Percentiles rank a stretch among this genome's conserved stretches.
These are phyloP conservation scores for Cylindricascospora bacillispora DNA, from an alignment of 1,139 yeast species.

Conservation along the genomic window DNA sequence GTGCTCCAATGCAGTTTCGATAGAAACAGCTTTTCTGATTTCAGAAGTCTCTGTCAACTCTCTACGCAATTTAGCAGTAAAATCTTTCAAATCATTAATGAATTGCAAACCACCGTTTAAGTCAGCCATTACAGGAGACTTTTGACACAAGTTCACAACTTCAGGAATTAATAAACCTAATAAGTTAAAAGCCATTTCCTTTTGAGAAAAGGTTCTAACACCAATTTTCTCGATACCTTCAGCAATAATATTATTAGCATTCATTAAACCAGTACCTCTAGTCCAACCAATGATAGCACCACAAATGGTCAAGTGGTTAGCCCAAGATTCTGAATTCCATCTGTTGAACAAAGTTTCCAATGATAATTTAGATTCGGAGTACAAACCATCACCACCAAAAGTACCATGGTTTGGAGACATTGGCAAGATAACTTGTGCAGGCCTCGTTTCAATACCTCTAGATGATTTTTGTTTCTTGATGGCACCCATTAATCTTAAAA, in stretches of 20 bases:
- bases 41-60: constrained; percentile 80
- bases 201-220: constrained; percentile 95
- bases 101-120: constrained; percentile 97
- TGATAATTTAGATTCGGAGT: constrained; percentile 92
- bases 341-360: constrained; percentile 94
- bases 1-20: constrained; percentile 87
- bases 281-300: constrained; percentile 99
- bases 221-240: constrained; percentile 94
- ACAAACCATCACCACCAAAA: constrained; percentile 94
- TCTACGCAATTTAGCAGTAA: constrained; percentile 68
- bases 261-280: constrained; percentile 98
- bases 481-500: constrained; percentile 82
- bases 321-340: constrained; percentile 98
- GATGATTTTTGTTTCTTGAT: constrained; percentile 71
- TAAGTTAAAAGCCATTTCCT: constrained; percentile 98
- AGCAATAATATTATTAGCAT: constrained; percentile 92
- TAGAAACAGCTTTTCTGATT: constrained; percentile 87
- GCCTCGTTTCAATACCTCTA: constrained; percentile 78
- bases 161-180: constrained; percentile 87
- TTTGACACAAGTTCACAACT: constrained; percentile 78
- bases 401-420: constrained; percentile 98
- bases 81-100: constrained; percentile 81
- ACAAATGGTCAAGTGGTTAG: constrained; percentile 82
- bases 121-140: constrained; percentile 92
- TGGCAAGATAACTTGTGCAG: constrained; percentile 94